phyloP scores from a whole-genome alignment of 1,284 basidiomycete genomes.

The Acaromyces ingoldii region DNA sequence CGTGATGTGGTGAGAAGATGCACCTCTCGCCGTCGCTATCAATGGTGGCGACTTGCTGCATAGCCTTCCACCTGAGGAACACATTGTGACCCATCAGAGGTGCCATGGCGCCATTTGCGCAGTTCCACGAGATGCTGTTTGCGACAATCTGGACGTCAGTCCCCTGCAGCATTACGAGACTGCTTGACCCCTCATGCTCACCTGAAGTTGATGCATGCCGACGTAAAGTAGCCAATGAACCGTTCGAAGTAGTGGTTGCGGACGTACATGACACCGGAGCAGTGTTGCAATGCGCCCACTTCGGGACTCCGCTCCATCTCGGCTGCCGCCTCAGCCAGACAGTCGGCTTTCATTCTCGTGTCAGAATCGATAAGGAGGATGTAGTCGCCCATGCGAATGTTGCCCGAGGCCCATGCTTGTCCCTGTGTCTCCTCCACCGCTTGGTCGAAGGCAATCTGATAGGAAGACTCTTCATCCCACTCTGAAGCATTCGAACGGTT shows the following conservation, averaged over 20 bases:
- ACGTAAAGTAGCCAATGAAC: slow-evolving; percentile 68
- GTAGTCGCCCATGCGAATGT: slow-evolving; percentile 32
- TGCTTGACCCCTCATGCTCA: too few species aligned
- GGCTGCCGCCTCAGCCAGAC: slow-evolving; percentile 73
- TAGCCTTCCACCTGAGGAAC: slow-evolving; percentile 75
- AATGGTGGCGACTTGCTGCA: slow-evolving; percentile 71
- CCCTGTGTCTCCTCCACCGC: slow-evolving; percentile 7
- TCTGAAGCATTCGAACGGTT: slow-evolving; percentile 56
- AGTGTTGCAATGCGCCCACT: slow-evolving; percentile 74
- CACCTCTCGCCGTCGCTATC: slow-evolving; percentile 67
- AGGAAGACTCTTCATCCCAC: slow-evolving; percentile 22
- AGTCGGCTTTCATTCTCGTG: slow-evolving; percentile 79
- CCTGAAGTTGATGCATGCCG: slow-evolving; percentile 27
- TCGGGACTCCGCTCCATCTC: slow-evolving; percentile 72
- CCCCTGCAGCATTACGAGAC: too few species aligned
- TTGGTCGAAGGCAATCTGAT: slow-evolving; percentile 54
- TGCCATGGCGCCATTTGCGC: slow-evolving; percentile 48
- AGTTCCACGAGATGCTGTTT: slow-evolving; percentile 55
- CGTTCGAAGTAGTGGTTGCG: slow-evolving; percentile 79
- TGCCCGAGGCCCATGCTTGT: slow-evolving; percentile 50
- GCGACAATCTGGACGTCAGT: too few species aligned
- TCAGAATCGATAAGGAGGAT: slow-evolving; percentile 61
- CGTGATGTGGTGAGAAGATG: slow-evolving; percentile 74
- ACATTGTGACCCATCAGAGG: slow-evolving; percentile 85
- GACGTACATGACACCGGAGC: slow-evolving; percentile 80